A percentile compares a stretch with the other conserved stretches of the same genome.
These are phyloP conservation scores for Starmerella bombi DNA, from an alignment of 805 yeast genomes.

Conservation along the genomic window DNA sequence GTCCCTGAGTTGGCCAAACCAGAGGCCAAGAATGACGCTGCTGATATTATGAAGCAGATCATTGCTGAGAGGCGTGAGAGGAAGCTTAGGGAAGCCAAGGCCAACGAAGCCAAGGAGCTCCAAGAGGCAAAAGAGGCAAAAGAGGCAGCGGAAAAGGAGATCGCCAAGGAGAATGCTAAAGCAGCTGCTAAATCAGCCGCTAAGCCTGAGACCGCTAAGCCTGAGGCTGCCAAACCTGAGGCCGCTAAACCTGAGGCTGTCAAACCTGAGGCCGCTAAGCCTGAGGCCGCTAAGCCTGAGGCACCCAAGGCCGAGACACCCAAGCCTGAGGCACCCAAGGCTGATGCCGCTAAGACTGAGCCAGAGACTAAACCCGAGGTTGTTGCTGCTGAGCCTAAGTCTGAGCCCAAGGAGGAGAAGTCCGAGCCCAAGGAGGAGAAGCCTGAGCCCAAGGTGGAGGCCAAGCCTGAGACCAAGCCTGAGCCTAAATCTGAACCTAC, in stretches of 20 bases:
- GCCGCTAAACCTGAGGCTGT: background rate
- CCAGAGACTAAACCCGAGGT: slow-evolving; percentile 1
- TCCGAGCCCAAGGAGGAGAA: slow-evolving; percentile 2
- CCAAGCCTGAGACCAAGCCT: slow-evolving; percentile 9
- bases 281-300: slow-evolving; percentile 3
- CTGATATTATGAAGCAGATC: slow-evolving; percentile 9
- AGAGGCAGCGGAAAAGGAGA: background rate
- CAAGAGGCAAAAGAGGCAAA: slow-evolving; percentile 5
- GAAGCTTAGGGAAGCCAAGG: slow-evolving; percentile 13
- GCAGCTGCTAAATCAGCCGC: slow-evolving; percentile 1
- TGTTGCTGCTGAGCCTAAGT: slow-evolving; percentile 9
- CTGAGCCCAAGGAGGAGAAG: slow-evolving; percentile 6
- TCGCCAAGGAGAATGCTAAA: background rate
- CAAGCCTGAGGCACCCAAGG: slow-evolving; percentile 5
- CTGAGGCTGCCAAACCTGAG: slow-evolving; percentile 5
- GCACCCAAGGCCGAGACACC: background rate
- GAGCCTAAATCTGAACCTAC: slow-evolving; percentile 18
- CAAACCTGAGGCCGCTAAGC: slow-evolving; percentile 9
- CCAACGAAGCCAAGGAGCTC: slow-evolving; percentile 10
- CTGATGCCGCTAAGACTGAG: slow-evolving; percentile 1
- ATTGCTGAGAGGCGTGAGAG: slow-evolving; percentile 8
- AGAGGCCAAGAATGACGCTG: slow-evolving; percentile 9
- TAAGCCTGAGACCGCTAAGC: slow-evolving; percentile 16
- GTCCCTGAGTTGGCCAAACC: slow-evolving; percentile 8
- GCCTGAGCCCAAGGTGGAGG: slow-evolving; percentile 13